Conservation (phyloP, 2,329 filamentous ascomycete genomes). For the Emydomyces testavorans region DNA sequence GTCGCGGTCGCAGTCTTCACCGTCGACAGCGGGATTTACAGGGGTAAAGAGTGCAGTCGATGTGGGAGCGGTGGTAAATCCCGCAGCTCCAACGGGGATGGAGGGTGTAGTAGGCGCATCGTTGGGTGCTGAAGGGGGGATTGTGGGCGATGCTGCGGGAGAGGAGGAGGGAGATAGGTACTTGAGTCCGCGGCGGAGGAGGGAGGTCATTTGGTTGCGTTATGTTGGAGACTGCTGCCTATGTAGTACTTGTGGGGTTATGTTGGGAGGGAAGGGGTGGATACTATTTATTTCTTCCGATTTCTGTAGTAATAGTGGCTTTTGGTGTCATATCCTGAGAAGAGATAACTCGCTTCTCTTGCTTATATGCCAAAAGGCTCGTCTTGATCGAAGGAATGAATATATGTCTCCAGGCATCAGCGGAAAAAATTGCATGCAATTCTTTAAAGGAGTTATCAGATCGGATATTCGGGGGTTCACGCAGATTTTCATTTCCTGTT, state of each 20-base stretch:
- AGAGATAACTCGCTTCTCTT: too few species aligned
- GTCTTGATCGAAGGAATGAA: too few species aligned
- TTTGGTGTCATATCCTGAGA: too few species aligned
- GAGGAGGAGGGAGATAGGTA: conserved; percentile 7
- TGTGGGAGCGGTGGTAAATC: conserved; percentile 39
- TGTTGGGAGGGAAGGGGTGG: not conserved
- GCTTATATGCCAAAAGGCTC: too few species aligned
- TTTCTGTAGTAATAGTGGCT: too few species aligned
- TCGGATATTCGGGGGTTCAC: not conserved
- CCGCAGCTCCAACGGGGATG: conserved; percentile 21
- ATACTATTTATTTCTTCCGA: too few species aligned
- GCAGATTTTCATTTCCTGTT: not conserved
- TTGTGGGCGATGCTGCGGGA: conserved; percentile 3
- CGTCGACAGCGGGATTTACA: conserved; percentile 65
- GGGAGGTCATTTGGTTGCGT: conserved; percentile 11
- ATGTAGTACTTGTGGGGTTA: not conserved
- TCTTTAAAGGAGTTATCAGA: conserved; percentile 13
- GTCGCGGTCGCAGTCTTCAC: conserved; percentile 79
- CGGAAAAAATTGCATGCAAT: not conserved
- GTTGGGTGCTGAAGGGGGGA: conserved; percentile 9
- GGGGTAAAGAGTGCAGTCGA: conserved; percentile 55
- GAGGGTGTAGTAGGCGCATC: conserved; percentile 15
- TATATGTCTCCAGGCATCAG: not conserved
- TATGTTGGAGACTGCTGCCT: too few species aligned
- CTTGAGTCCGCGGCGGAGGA: conserved; percentile 11